Conservation (phyloP, 2,329 filamentous ascomycete genomes). For the Pseudogymnoascus sp. region DNA sequence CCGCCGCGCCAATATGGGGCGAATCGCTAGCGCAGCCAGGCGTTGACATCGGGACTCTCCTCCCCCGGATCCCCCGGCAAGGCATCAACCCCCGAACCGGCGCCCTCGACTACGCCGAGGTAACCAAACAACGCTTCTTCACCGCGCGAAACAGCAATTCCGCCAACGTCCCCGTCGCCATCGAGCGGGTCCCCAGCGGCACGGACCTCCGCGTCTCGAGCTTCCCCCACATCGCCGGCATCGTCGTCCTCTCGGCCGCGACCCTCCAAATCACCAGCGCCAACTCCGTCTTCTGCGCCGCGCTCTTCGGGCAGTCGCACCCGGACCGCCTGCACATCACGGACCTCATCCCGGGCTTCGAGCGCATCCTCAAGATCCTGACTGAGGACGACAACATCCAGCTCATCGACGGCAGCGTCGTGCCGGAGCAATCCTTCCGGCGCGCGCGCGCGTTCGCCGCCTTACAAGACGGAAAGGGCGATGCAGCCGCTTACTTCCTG, state of each 20-base stretch:
- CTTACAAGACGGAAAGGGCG: slow-evolving; percentile 71
- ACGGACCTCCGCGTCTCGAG: slow-evolving; percentile 78
- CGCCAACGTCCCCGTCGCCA: slow-evolving; percentile 74
- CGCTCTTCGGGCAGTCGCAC: slow-evolving; percentile 80
- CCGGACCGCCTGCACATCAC: slow-evolving; percentile 74
- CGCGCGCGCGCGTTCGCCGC: slow-evolving; percentile 78
- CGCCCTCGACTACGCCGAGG: slow-evolving; percentile 69
- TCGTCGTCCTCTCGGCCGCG: slow-evolving; percentile 80
- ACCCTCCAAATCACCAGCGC: slow-evolving; percentile 79
- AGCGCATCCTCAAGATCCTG: slow-evolving; percentile 71
- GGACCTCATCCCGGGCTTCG: slow-evolving; percentile 78
- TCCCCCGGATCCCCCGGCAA: slow-evolving; percentile 75
- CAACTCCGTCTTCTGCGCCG: slow-evolving; percentile 88
- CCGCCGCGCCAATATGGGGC: slow-evolving; percentile 82
- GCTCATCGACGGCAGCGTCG: slow-evolving; percentile 86
- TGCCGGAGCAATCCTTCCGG: slow-evolving; percentile 92
- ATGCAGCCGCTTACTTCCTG: slow-evolving; percentile 71
- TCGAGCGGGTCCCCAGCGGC: slow-evolving; percentile 63
- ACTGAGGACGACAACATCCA: slow-evolving; percentile 79
- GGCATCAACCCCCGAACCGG: slow-evolving; percentile 61
- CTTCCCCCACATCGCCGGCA: slow-evolving; percentile 94
- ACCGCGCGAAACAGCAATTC: slow-evolving; percentile 71
- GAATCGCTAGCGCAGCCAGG: slow-evolving; percentile 57
- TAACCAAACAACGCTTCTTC: slow-evolving; percentile 67
- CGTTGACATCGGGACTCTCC: slow-evolving; percentile 66